Base-by-base conservation (phyloP, 805 yeast genomes). In the Starmerella apicola region DNA sequence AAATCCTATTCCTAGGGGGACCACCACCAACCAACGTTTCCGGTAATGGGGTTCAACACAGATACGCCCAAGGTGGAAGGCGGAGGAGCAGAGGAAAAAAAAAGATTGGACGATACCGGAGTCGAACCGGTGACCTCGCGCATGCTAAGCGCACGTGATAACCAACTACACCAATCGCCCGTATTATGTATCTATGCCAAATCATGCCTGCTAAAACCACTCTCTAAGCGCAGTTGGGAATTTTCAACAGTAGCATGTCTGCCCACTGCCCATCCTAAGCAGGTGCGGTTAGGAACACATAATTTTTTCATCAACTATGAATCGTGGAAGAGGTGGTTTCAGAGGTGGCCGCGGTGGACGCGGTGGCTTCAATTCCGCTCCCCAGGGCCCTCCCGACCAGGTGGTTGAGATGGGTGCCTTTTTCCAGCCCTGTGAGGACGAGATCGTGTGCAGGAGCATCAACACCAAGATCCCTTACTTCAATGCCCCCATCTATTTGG, bases 401-500 rank as follows among this genome's bases (percentile, higher is more conserved):
- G 96, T 91, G n/a, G 52, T 81, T 54, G 97, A 86, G 65, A 81
- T 91, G 93, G 99, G 99, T 46, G 61, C 82, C 19, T 91, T 85
- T 59, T 52, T 83, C 60, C 95, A 86, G 60, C 71, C 91, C 12
- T 85, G 95, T 62, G 99, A 91, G 64, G 95, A 94, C 43, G 98
- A 91, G 58, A 81, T 91, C 58, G 94, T 91, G 42, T 91, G 97
- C 68, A 82, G 86, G 57, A 85, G 96, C 36, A 81, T 82, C 56
- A 91, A 91, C 62, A 76, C 84, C 42, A 88, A 88, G 68, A 71
- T 91, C 52, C 98, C 99, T 56, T 91, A 88, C 63, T 91, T 91
- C 74, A 91, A 91, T 66, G 99, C 99, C 21, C 98, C 98, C 60
- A 86, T 91, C 55, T 91, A 80, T 62, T 72, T 91, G 53, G 97